These are phyloP conservation scores for Knoxia roxburghii DNA, from an alignment of 257 asterid species.

Conservation along the genomic window DNA sequence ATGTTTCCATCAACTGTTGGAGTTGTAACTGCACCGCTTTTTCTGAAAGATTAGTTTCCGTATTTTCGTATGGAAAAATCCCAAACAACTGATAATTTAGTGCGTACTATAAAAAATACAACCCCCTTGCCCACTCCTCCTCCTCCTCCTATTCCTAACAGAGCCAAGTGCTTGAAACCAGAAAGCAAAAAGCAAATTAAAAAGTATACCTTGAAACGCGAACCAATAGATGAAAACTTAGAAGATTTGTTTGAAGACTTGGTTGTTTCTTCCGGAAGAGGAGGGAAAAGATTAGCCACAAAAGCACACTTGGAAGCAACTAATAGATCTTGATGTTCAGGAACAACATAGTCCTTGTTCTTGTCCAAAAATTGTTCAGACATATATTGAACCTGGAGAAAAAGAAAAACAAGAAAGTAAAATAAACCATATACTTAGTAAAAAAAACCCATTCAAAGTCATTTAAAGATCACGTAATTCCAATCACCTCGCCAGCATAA, in stretches of 20 bases:
- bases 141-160: too few relatives aligned
- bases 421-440: slow-evolving; percentile 20
- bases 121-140: too few relatives aligned
- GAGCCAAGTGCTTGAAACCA: background rate
- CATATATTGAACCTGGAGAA: slow-evolving; percentile 73
- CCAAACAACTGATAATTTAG: slow-evolving; percentile 6
- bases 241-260: slow-evolving; percentile 86
- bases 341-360: slow-evolving; percentile 94
- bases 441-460: slow-evolving; percentile 10
- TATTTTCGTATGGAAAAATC: slow-evolving; percentile 13
- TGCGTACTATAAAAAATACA: background rate
- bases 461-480: slow-evolving; percentile 15
- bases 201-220: slow-evolving; percentile 75
- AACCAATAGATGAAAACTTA: slow-evolving; percentile 93
- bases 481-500: slow-evolving; percentile 97
- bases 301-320: slow-evolving; percentile 75
- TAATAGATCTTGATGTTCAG: slow-evolving; percentile 93
- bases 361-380: slow-evolving; percentile 95
- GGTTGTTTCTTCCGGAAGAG: slow-evolving; percentile 62
- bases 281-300: slow-evolving; percentile 85
- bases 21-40: slow-evolving; percentile 74
- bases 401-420: slow-evolving; percentile 23
- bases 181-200: slow-evolving; percentile 4
- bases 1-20: slow-evolving; percentile 91
- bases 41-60: slow-evolving; percentile 27